Evolutionary conservation across 2,329 filamentous ascomycete genomes (phyloP), one percentile per base, ranked within the genome.

Genomic region (Aspergillus sojae): DNA sequence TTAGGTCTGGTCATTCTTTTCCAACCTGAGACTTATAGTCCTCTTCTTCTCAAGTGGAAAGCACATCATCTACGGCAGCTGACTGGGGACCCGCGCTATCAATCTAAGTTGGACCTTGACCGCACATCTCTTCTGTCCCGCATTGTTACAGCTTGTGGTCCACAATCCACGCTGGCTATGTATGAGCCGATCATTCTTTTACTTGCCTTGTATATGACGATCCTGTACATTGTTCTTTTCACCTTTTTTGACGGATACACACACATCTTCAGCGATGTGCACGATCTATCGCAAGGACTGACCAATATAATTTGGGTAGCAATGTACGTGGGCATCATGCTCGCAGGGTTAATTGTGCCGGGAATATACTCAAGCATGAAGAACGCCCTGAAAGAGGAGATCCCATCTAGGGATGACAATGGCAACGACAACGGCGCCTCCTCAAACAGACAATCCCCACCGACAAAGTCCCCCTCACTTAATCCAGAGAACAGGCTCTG

Each of bases 401-500:
- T 43, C 10, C 50, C 41, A 39, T 32, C 30, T 32, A 11, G 30
- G 30, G 2, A 32, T 32, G 30, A 11, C 30, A 10, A 32, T 32
- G 3, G 9, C 30, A 10, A 32, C 30, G 9, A 32, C 2, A 32
- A 32, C 30, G 30, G 9, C 9, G 9, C 30, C 30, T 32, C 30
- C 9, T 11, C 30, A 32, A 32, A 10, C 30, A 1, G 9, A 32
- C 30, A 32, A 10, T 32, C 30, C 30, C 30, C 9, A 32, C 10
- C 9, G 10, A 32, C 30, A 32, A 32, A 32, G 10, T 3, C 30
- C 9, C 3, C 30, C 9, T 32, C 30, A 32, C 9, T 32, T 10
- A 32, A 32, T 32, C 85, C 84, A 0, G 86, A 88, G 62, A 83
- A 84, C 32, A 76, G 85, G 5, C 76, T 88, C 0, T 86, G 80